Evolutionary conservation across 202 grass and related monocot genomes (phyloP), one percentile per base, ranked within the genome.

Genomic region (Carex sylvatica): DNA sequence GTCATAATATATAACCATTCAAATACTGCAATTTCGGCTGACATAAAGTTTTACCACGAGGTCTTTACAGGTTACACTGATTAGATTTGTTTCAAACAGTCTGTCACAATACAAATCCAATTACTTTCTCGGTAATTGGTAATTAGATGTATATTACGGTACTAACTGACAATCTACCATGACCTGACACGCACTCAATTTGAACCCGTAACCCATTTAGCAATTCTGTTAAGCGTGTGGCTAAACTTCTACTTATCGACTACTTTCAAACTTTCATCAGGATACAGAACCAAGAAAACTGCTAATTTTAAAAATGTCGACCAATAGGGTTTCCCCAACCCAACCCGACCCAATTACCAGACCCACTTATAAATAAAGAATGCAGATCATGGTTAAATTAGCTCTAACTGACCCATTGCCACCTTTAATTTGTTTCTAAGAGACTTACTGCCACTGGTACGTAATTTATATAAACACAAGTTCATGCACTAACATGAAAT

Each of bases 401-500:
- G 36, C 6, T 40, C 36, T 40, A 40, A 72, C 42, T 9, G 8
- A 72, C 40, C 40, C 10, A 7, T 72, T 72, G 19, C 69, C 42
- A 72, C 69, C 69, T 72, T 72, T 82, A 66, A 42, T 35, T 79
- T 54, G 40, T 19, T 49, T 16, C 54, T 51, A 58, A 54, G 61
- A 42, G 33, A 35, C 15, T 68, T 23, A 70, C 13, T 42, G 40
- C 47, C 8, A 42, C 83, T 79, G 63, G 38, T 20, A 40, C 5
- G 36, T 40, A 85, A 38, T 69, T 73, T 44, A 16, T 33, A 80
- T 26, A 72, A 77, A 77, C 26, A 77, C 15, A 61, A 42, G 9
- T 55, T n/a, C 13, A 52, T 55, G 74, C 58, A 80, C 89, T 20
- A 83, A 94, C 92, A 94, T 58, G 88, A 94, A 94, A 44, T 90